Evolutionary conservation across 768 basidiomycete species (phyloP), one percentile per base, ranked within the genome.

Genomic region (Leccinum incarnatum): DNA sequence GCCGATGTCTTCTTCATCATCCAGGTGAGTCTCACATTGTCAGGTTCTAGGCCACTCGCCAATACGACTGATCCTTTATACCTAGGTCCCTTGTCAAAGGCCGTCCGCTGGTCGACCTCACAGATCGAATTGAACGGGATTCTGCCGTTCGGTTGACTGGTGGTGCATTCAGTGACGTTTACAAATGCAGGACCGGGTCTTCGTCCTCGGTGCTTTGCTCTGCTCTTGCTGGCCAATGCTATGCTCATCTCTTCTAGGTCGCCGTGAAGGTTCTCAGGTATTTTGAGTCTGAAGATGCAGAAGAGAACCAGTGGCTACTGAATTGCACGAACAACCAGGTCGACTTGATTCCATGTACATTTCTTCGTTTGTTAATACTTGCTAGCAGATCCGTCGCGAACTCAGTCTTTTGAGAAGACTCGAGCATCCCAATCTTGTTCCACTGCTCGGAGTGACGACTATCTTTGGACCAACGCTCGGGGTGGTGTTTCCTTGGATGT

Each of bases 381-480:
- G 11, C 4, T 19, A 58, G 36, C 5, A 29, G 27, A 15, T 60
- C n/a, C 51, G 36, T 3, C 27, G 51, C 21, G 56, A 60, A 21
- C 50, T 59, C 14, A 34, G 50, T 4, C 34, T 53, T 17, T 48
- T 37, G 34, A 58, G 56, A 47, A 58, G 56, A 47, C 45, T 60
- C 21, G 34, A 58, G 14, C 59, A 46, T 5, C 19, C n/a, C 2
- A 48, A 56, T 4, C 37, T 56, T 6, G 27, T 58, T 29, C 45
- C 42, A 5, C 29, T 55, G 7, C 53, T 58, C 4, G 54, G 54
- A n/a, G 36, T 58, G 7, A 9, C 54, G 4, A 27, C n/a, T 5
- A 17, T 10, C 1, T 58, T 58, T 10, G 46, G 54, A 37, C 34
- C 11, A 9, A 15, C 5, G 4, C n/a, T n/a, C 1, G 15, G 34